phyloP scores from a whole-genome alignment of 176 grass and related monocot species.

The bread wheat (Triticum aestivum) region DNA sequence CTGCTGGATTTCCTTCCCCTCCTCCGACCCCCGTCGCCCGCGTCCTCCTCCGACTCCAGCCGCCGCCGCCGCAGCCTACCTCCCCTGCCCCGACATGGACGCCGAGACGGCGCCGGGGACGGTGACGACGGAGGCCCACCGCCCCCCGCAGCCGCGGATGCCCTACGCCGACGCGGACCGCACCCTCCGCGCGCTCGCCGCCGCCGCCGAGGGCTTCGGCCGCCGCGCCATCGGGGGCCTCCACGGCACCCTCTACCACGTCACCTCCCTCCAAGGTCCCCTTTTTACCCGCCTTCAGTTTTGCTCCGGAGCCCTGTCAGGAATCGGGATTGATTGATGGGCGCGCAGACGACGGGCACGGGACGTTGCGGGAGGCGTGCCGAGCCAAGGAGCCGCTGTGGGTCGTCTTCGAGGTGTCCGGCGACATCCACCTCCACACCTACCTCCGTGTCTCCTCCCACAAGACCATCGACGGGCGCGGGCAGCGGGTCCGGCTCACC shows the following conservation, averaged over 20 bases:
- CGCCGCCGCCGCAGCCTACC: background rate
- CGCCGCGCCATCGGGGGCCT: slow-evolving; percentile 50
- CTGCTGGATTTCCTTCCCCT: background rate
- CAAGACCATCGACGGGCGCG: slow-evolving; percentile 83
- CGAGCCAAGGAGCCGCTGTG: slow-evolving; percentile 53
- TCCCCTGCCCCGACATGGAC: background rate
- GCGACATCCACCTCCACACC: slow-evolving; percentile 52
- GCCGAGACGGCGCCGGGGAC: background rate
- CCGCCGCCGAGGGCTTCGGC: slow-evolving; percentile 58
- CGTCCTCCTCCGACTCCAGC: background rate
- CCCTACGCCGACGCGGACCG: slow-evolving; percentile 27
- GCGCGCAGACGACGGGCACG: slow-evolving; percentile 55
- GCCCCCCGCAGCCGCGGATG: background rate
- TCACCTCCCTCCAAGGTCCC: slow-evolving; percentile 46
- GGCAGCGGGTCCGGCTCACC: slow-evolving; percentile 50
- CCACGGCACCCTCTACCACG: slow-evolving; percentile 49
- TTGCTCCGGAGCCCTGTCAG: too few relatives aligned
- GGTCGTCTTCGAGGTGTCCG: slow-evolving; percentile 73
- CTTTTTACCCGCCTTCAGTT: background rate
- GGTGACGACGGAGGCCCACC: background rate
- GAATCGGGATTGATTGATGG: background rate
- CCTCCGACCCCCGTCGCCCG: background rate
- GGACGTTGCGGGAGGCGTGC: slow-evolving; percentile 67
- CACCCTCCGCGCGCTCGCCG: slow-evolving; percentile 35
- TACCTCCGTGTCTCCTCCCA: slow-evolving; percentile 72